Percentiles rank a stretch among this genome's conserved stretches.
phyloP scores from a whole-genome alignment of 2,329 filamentous ascomycete species.

The Fusarium denticulatum region DNA sequence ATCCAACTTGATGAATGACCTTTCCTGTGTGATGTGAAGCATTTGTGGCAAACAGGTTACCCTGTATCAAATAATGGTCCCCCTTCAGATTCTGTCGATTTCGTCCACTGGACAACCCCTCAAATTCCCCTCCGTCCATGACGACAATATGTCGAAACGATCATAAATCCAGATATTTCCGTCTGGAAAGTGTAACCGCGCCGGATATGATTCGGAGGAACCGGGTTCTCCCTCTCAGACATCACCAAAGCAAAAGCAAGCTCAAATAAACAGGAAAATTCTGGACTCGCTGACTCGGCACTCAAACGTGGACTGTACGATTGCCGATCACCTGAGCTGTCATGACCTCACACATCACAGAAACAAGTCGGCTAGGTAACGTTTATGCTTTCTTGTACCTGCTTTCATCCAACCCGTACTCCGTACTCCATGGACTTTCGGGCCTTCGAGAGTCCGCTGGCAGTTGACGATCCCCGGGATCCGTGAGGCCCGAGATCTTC shows the following conservation, averaged over 20 bases:
- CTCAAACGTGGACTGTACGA: constrained; percentile 3
- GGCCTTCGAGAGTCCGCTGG: constrained; percentile 21
- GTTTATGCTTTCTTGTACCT: background rate
- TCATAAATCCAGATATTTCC: background rate
- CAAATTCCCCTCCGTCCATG: background rate
- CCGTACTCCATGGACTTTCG: constrained; percentile 12
- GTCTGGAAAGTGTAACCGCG: background rate
- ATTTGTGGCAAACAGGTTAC: background rate
- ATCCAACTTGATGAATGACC: background rate
- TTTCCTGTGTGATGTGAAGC: background rate
- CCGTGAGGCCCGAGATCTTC: constrained; percentile 14
- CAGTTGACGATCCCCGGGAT: background rate
- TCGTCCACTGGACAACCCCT: background rate
- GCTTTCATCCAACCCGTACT: background rate
- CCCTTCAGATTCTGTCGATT: background rate
- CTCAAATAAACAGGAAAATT: constrained; percentile 24
- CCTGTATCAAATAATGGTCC: background rate
- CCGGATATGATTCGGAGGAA: constrained; percentile 8
- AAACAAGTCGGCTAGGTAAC: constrained; percentile 3
- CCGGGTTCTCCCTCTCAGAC: constrained; percentile 11
- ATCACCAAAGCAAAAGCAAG: constrained; percentile 5
- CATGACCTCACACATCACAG: constrained; percentile 24
- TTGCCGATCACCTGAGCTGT: constrained; percentile 18
- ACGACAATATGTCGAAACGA: constrained; percentile 16
- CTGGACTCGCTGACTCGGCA: constrained; percentile 10